A percentile compares a stretch with the other conserved stretches of the same genome.
Conservation (phyloP, 306 rosid genomes). For the Medicago lupulina region DNA sequence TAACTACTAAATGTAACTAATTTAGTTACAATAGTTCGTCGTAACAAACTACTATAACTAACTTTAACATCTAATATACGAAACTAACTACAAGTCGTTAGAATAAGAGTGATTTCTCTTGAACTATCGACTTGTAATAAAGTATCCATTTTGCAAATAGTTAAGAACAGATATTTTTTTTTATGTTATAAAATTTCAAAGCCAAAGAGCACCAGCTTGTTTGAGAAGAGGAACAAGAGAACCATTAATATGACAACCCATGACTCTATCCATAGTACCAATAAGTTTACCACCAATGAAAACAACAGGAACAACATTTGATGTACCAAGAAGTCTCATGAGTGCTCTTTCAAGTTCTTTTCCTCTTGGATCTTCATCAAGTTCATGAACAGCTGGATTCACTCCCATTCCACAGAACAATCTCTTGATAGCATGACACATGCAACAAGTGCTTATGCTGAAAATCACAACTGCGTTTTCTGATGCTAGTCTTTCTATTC, state of each 20-base stretch:
- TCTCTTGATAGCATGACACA: conserved; percentile 96
- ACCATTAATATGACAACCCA: conserved; percentile 93
- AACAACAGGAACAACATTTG: conserved; percentile 77
- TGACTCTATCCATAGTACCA: conserved; percentile 91
- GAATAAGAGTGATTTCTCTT: background rate
- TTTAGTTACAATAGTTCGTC: background rate
- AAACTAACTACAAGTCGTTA: background rate
- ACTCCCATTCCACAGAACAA: conserved; percentile 94
- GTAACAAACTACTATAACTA: background rate
- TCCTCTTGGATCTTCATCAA: conserved; percentile 83
- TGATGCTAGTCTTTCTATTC: conserved; percentile 75
- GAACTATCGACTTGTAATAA: background rate
- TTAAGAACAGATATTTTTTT: background rate
- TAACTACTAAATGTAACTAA: background rate
- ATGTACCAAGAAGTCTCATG: conserved; percentile 59
- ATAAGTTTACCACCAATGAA: conserved; percentile 87
- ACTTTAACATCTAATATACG: background rate
- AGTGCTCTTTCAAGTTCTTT: conserved; percentile 83
- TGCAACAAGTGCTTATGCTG: conserved; percentile 90
- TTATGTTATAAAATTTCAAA: conserved; percentile 13
- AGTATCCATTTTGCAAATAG: background rate
- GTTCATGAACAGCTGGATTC: conserved; percentile 81
- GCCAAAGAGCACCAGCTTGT: conserved; percentile 98
- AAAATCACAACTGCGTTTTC: conserved; percentile 94
- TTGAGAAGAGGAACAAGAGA: conserved; percentile 91